Evolutionary conservation across 768 basidiomycete species (phyloP).

Genomic region (Mycena crocata): DNA sequence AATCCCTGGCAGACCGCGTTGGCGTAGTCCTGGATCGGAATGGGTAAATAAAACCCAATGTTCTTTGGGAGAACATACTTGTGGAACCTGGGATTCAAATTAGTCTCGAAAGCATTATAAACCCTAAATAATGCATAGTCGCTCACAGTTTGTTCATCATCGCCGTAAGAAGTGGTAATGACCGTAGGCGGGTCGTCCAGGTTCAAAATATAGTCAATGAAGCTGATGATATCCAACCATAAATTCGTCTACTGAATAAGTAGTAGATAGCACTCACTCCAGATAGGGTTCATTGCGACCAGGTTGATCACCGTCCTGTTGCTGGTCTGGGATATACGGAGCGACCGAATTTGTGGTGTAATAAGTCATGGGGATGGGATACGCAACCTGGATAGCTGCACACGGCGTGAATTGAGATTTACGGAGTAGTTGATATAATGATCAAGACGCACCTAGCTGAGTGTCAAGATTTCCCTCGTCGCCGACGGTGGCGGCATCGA

Average conservation of each 20-base stretch:
- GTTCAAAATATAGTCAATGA: conserved; percentile 49
- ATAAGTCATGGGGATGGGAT: conserved; percentile 57
- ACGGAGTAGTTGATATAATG: conserved; percentile 52
- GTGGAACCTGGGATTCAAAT: conserved; percentile 16
- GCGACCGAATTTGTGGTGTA: conserved; percentile 58
- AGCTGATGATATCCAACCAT: conserved; percentile 26
- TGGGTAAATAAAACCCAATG: background rate
- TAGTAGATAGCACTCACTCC: conserved; percentile 33
- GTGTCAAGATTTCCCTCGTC: conserved; percentile 55
- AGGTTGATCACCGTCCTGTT: conserved; percentile 32
- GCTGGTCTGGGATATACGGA: conserved; percentile 52
- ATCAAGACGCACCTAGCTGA: conserved; percentile 55
- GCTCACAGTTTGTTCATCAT: conserved; percentile 40
- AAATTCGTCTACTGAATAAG: background rate
- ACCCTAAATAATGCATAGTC: no score
- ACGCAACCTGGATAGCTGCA: conserved; percentile 54
- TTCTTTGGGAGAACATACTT: background rate
- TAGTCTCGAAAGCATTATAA: no score
- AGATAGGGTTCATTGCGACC: conserved; percentile 56
- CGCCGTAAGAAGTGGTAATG: conserved; percentile 54
- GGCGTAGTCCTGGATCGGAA: conserved; percentile 47
- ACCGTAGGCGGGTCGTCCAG: conserved; percentile 50
- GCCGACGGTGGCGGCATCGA: background rate
- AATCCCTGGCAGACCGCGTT: conserved; percentile 52
- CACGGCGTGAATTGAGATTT: conserved; percentile 3